A percentile compares a stretch with the other conserved stretches of the same genome.
Evolutionary conservation across 2,329 filamentous ascomycete genomes (phyloP).

Genomic region (Nemania abortiva): DNA sequence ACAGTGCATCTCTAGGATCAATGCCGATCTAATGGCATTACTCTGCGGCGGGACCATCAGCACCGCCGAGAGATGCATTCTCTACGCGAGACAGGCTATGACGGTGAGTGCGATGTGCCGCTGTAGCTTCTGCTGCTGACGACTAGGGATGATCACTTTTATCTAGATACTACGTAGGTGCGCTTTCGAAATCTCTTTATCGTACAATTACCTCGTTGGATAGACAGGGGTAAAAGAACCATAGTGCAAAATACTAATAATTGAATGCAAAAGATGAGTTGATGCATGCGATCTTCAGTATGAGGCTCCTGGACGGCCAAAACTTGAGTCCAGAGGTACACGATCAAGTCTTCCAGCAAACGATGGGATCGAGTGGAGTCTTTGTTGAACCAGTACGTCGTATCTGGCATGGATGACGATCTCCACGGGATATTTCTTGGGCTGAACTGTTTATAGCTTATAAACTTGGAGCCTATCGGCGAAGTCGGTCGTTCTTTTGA

Average conservation of each 20-base stretch:
- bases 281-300: neutral
- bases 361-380: too few species aligned
- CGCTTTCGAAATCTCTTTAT: neutral
- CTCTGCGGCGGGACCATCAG: slow-evolving; percentile 4
- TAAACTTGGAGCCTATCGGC: slow-evolving; percentile 14
- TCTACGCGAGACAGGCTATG: neutral
- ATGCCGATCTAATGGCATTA: neutral
- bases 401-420: neutral
- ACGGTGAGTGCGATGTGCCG: slow-evolving; percentile 3
- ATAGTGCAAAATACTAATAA: slow-evolving; percentile 9
- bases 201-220: too few species aligned
- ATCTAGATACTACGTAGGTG: slow-evolving; percentile 20
- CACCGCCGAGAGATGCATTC: slow-evolving; percentile 16
- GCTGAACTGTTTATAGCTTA: neutral
- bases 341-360: too few species aligned
- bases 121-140: neutral
- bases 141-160: neutral
- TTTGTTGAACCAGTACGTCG: slow-evolving; percentile 9
- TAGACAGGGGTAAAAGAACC: too few species aligned
- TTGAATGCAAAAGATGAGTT: slow-evolving; percentile 9
- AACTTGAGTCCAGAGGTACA: neutral
- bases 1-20: neutral
- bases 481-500: slow-evolving; percentile 21
- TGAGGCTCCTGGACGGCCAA: neutral
- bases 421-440: neutral